Base-by-base conservation (phyloP, 768 basidiomycete species). In the Hortiboletus flavorubellus region DNA sequence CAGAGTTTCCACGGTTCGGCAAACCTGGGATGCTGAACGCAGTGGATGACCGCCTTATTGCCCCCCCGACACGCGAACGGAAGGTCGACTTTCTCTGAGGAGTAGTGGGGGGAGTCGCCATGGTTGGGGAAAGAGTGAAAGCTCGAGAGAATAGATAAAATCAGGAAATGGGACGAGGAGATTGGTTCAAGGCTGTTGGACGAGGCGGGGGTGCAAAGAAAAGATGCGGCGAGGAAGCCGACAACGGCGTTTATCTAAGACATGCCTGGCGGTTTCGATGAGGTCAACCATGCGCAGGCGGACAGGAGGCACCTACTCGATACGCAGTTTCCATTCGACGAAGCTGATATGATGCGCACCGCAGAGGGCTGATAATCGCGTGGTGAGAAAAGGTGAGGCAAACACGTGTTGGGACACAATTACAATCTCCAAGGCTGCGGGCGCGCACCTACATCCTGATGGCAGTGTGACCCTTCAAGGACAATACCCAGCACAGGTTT, bases 31-130 rank as follows among this genome's bases (percentile, higher is more conserved):
- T 72, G 39, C 71, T 69, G 56, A 86, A 75, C 9, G 78, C 72
- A 4, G 81, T 79, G 16, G 86, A 87, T 4, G 84, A 79, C 49
- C 85, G 82, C 8, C 84, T 79, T 66, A 86, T 75, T 49, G 75
- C 80, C 46, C 75, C 80, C 45, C 75, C 82, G 73, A 87, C 79
- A 47, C 86, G 84, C 39, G 76, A 71, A 70, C 86, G 84, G 64
- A 80, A 75, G 43, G 79, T 75, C 2, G 60, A 61, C 53, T 71
- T 71, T 64, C 74, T 79, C 49, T 67, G 69, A 8, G 72, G 63
- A 59, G 64, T 64, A 59, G 64, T 64, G 40, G 67, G 63, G 21
- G 67, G 66, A 47, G 65, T 48, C n/a, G 70, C 41, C 56, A 70
- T 68, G 29, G 46, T 59, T 21, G 71, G 63, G 56, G 62, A 70